Base-by-base conservation (phyloP, 208 protist species). In the Leishmania braziliensis region DNA sequence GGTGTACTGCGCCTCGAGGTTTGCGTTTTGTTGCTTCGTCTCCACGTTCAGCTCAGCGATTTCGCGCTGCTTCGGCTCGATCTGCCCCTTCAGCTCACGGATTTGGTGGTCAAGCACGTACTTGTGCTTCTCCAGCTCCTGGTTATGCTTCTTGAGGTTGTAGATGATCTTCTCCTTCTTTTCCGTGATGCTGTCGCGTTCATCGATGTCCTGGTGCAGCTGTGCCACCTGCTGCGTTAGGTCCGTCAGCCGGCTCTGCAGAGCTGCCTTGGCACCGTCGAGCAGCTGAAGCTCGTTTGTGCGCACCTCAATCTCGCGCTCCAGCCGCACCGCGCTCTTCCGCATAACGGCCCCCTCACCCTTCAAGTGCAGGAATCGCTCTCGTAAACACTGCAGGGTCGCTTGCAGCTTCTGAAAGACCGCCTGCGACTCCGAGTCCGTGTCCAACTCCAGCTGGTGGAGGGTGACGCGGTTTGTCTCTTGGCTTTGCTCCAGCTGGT, bases 31-130 rank as follows among this genome's bases (percentile, higher is more conserved):
- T 58, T 97, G 91, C 76, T 93, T 95, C 54, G 98, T 98, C 78
- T 98, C 91, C 84, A 98, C 84, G 77, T 98, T 97, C 78, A 98
- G 90, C 50, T 90, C 84, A 8, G 83, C 81, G 75, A 99, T 99
- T 81, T 99, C 94, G 43, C 94, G 85, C 85, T 99, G 98, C 80
- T 97, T 91, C 54, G 98, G 98, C 89, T 99, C 98, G 80, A 99
- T 99, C 90, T 99, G 98, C 79, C 95, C 95, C 86, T 99, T 99
- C 43, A 99, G 92, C 90, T 99, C 97, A 29, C 97, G 96, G 83
- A 99, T 99, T 86, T 98, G 99, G 90, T 99, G 98, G 85, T 99
- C 98, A 5, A 99, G 92, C 39, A 99, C 99, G 89, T 99, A 99
- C 84, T 99, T 99, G 92, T 99, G 98, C 86, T 99, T 99, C 81